phyloP scores from a whole-genome alignment of 2,329 filamentous ascomycete species.

The Aureobasidium namibiae region DNA sequence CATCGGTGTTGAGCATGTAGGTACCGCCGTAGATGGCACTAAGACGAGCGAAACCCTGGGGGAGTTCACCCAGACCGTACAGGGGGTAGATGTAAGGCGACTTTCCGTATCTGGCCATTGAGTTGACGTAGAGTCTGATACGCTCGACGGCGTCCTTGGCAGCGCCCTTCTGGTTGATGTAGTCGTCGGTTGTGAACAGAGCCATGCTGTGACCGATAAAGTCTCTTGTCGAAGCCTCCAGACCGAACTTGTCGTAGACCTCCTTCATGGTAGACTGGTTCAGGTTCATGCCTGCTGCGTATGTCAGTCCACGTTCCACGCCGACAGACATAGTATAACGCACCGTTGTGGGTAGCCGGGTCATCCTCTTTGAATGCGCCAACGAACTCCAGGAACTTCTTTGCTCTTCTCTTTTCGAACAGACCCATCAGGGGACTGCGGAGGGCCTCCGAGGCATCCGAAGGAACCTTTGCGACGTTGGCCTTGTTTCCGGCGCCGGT shows the following conservation, averaged over 20 bases:
- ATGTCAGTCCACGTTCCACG: slow-evolving; percentile 14
- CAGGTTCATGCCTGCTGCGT: slow-evolving; percentile 62
- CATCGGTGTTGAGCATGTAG: slow-evolving; percentile 96
- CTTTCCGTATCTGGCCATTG: slow-evolving; percentile 94
- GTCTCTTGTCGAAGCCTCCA: slow-evolving; percentile 82
- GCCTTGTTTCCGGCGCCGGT: slow-evolving; percentile 75
- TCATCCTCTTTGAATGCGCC: slow-evolving; percentile 78
- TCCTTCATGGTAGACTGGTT: slow-evolving; percentile 83
- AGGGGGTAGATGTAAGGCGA: slow-evolving; percentile 99
- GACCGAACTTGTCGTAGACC: slow-evolving; percentile 96
- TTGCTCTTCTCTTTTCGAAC: slow-evolving; percentile 95
- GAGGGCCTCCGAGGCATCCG: slow-evolving; percentile 82
- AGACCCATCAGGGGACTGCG: slow-evolving; percentile 92
- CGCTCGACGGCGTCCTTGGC: slow-evolving; percentile 83
- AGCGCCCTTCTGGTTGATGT: slow-evolving; percentile 63
- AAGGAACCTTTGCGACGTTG: slow-evolving; percentile 93
- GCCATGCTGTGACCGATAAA: slow-evolving; percentile 99
- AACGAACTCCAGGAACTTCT: slow-evolving; percentile 94
- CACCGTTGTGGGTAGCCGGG: slow-evolving; percentile 82
- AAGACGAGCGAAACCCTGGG: slow-evolving; percentile 92
- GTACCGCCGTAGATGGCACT: slow-evolving; percentile 98
- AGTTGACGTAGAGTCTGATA: slow-evolving; percentile 94
- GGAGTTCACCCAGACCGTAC: slow-evolving; percentile 93
- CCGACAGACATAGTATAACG: neutral
- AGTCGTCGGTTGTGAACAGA: slow-evolving; percentile 82